phyloP scores from a whole-genome alignment of 163 green algal genomes.

The Scenedesmus sp. region DNA sequence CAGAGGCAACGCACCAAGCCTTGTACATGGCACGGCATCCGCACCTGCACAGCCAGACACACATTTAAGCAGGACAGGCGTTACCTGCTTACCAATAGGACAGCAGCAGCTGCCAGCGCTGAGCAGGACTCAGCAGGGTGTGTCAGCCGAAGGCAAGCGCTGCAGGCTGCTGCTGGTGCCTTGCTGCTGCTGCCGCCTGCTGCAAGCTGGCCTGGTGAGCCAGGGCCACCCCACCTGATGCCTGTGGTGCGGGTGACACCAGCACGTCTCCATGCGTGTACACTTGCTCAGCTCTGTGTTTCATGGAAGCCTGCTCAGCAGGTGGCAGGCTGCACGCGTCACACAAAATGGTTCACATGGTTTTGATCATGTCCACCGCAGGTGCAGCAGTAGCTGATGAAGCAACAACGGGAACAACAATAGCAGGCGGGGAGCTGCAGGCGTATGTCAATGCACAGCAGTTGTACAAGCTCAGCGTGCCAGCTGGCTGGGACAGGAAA shows the following conservation, averaged over 20 bases:
- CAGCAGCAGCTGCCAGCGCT: neutral
- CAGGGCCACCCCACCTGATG: no score
- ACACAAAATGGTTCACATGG: neutral
- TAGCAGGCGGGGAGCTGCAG: neutral
- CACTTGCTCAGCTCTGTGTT: neutral
- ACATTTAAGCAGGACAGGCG: neutral
- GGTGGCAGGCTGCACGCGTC: neutral
- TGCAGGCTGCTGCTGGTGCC: slow-evolving; percentile 3
- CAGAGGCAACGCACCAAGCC: neutral
- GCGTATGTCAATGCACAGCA: slow-evolving; percentile 62
- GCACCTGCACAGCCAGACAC: neutral
- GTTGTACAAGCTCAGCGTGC: slow-evolving; percentile 62
- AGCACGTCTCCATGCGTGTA: neutral
- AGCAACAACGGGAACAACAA: neutral
- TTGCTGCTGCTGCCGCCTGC: neutral
- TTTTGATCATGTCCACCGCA: neutral
- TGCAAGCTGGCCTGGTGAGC: slow-evolving; percentile 6
- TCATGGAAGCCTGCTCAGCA: neutral
- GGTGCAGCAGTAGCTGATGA: neutral
- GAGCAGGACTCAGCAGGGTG: neutral
- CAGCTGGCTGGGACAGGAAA: slow-evolving; percentile 66
- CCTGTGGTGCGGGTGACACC: no score
- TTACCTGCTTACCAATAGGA: neutral
- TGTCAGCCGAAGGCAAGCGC: neutral
- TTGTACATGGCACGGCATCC: neutral